Evolutionary conservation across 805 yeast species (phyloP).

Genomic region (Ogataea corticis): DNA sequence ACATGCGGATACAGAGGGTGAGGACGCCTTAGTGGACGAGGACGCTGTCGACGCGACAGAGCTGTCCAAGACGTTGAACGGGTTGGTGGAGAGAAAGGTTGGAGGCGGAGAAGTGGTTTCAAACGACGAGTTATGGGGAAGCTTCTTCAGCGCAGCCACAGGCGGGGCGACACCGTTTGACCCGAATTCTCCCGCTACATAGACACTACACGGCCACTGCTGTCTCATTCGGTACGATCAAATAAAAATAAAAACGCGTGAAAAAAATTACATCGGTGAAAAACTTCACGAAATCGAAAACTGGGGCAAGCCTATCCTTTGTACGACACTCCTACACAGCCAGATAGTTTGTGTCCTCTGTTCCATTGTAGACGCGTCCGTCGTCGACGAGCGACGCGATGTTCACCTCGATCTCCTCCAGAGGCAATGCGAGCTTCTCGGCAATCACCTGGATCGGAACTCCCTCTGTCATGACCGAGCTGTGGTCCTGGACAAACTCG

Average conservation of each 20-base stretch:
- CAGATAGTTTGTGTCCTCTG: constrained; percentile 63
- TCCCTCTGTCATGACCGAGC: constrained; percentile 68
- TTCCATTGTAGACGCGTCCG: constrained; percentile 69
- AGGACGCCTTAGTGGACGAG: constrained; percentile 31
- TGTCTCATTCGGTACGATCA: no score
- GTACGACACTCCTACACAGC: constrained; percentile 42
- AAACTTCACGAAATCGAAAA: not conserved
- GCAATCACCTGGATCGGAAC: constrained; percentile 67
- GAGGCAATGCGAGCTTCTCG: constrained; percentile 52
- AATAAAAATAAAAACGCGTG: no score
- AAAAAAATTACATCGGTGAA: not conserved
- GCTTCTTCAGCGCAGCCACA: constrained; percentile 53
- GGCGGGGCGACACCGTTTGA: no score
- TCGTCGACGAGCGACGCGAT: constrained; percentile 61
- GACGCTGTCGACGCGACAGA: constrained; percentile 56
- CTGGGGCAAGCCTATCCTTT: no score
- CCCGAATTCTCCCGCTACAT: no score
- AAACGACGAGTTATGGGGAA: constrained; percentile 60
- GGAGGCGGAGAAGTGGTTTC: constrained; percentile 61
- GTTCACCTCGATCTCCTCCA: constrained; percentile 48
- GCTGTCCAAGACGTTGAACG: constrained; percentile 50
- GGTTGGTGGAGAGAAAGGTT: constrained; percentile 44
- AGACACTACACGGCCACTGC: no score
- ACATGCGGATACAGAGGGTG: constrained; percentile 13
- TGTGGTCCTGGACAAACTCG: constrained; percentile 48